Evolutionary conservation across 345 rosid species (phyloP).

Genomic region (Bruguiera gymnorhiza): DNA sequence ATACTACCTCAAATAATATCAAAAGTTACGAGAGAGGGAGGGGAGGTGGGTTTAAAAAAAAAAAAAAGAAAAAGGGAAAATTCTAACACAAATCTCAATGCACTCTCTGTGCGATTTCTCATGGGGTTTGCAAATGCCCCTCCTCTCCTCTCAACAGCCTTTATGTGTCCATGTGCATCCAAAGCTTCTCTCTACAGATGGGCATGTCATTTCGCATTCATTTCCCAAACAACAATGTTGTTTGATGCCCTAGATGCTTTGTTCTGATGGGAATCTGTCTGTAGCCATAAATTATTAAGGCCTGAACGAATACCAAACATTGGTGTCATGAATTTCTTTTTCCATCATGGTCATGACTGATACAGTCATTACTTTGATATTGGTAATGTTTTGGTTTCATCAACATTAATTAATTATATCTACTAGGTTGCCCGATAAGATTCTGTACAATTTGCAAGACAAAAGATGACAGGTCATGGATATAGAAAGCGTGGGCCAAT

Average conservation of each 20-base stretch:
- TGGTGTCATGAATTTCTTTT: too few relatives aligned
- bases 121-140: not conserved
- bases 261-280: not conserved
- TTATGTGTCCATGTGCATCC: constrained; percentile 24
- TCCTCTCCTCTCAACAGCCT: constrained; percentile 4
- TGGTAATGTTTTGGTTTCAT: too few relatives aligned
- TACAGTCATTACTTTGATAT: too few relatives aligned
- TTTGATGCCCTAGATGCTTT: constrained; percentile 1
- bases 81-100: constrained; percentile 12
- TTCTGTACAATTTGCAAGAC: too few relatives aligned
- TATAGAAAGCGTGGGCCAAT: too few relatives aligned
- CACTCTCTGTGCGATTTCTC: not conserved
- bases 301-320: too few relatives aligned
- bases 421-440: too few relatives aligned
- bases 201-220: constrained; percentile 17
- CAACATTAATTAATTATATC: too few relatives aligned
- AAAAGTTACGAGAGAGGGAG: not conserved
- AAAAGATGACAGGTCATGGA: too few relatives aligned
- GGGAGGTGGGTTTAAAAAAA: constrained; percentile 6
- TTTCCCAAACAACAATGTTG: not conserved
- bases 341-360: too few relatives aligned
- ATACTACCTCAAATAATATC: not conserved
- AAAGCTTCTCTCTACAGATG: constrained; percentile 13
- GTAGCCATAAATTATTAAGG: too few relatives aligned
- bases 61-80: not conserved